Evolutionary conservation across 805 yeast genomes (phyloP), one percentile per base, ranked within the genome.

Genomic region (Wickerhamiella allomyrinae): DNA sequence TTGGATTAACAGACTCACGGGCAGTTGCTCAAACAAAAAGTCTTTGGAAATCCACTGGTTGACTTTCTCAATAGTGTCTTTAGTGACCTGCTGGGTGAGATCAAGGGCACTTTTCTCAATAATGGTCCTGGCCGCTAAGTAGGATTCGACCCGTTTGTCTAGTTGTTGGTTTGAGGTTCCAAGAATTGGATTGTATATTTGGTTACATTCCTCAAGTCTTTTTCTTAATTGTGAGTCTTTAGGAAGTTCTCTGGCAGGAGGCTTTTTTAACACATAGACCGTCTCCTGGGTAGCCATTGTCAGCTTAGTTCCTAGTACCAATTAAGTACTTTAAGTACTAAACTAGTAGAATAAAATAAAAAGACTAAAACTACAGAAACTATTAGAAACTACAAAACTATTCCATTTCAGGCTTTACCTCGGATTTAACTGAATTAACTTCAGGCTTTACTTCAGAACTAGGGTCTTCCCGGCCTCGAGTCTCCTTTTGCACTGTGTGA

Each of bases 251-350:
- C 34, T 20, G 10, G 9, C 20, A 13, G 40, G 33, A 5, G 14
- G 21, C 17, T 9, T 13, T 19, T 19, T 24, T 5, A 8, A 19
- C 13, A 37, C 40, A 15, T 36, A 25, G 11, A 24, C 40, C 9
- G 34, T 37, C 20, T 22, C 40, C 34, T 20, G 31, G 7, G 13
- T 9, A 10, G 13, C 40, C 40, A 25, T 37, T 19, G 5, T 19
- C n/a, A n/a, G 8, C 60, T 47, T 47, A 54, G 60, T 42, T 71
- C 77, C 11, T 71, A 69, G 29, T 57, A 64, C 48, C 15, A 11
- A 8, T 8, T 23, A 11, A 23, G 11, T 23, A 11, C 27, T 8
- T 8, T 23, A 23, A 23, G 11, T 8, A 23, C 8, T 23, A 23
- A 8, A 8, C n/a, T 29, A n/a, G n/a, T n/a, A n/a, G n/a, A n/a